Conservation (phyloP, 164 flowering plant species). For the Nymphaea thermarum region DNA sequence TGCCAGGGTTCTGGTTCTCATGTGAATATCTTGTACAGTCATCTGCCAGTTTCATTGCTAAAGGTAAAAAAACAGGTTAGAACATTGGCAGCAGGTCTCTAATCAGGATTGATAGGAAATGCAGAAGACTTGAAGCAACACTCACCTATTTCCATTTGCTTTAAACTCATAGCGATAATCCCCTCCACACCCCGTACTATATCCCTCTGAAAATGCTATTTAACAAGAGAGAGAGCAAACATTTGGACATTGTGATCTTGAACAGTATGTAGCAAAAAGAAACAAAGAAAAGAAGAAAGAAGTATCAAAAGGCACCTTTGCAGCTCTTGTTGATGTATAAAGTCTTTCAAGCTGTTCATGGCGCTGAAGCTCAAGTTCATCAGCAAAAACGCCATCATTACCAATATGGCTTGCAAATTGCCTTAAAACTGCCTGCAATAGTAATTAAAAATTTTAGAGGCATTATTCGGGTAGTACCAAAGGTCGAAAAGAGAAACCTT, state of each 20-base stretch:
- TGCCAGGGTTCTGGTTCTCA: slow-evolving; percentile 27
- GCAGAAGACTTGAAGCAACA: not conserved
- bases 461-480: too few relatives aligned
- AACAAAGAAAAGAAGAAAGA: not conserved
- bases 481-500: too few relatives aligned
- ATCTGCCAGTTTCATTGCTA: slow-evolving; percentile 54
- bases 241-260: not conserved
- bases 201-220: slow-evolving; percentile 77
- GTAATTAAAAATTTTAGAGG: not conserved
- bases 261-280: not conserved
- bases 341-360: slow-evolving; percentile 53
- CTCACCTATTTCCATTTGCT: slow-evolving; percentile 71
- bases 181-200: slow-evolving; percentile 83
- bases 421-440: slow-evolving; percentile 54
- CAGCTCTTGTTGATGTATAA: slow-evolving; percentile 54
- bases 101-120: not conserved
- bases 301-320: slow-evolving; percentile 45
- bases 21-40: slow-evolving; percentile 59
- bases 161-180: slow-evolving; percentile 39
- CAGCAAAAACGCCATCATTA: slow-evolving; percentile 28
- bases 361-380: slow-evolving; percentile 57
- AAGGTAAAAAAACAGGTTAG: slow-evolving; percentile 3
- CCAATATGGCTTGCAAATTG: slow-evolving; percentile 44
- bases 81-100: slow-evolving; percentile 5
- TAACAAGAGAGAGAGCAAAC: slow-evolving; percentile 6